Evolutionary conservation across 495 filamentous ascomycete genomes (phyloP).

Genomic region (Thozetella sp.): DNA sequence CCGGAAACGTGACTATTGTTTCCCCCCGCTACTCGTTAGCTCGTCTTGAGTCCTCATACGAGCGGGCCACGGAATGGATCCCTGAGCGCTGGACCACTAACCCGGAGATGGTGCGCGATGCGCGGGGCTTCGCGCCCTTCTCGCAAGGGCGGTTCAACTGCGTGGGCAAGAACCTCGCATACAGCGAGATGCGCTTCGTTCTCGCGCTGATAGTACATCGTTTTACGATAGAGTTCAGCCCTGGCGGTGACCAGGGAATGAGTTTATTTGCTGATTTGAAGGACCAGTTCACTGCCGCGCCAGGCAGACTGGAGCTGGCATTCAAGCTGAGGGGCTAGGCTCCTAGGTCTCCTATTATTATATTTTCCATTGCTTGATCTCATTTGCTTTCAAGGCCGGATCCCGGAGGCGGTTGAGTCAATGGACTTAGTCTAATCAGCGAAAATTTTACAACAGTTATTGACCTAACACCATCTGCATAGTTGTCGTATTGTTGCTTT

Average conservation of each 20-base stretch:
- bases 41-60: conserved; percentile 34
- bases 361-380: too few species aligned
- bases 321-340: conserved; percentile 9
- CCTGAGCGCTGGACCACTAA: conserved; percentile 54
- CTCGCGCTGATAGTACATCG: conserved; percentile 39
- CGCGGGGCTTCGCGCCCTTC: conserved; percentile 52
- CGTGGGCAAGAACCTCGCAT: conserved; percentile 52
- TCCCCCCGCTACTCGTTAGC: conserved; percentile 19
- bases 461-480: too few species aligned
- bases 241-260: conserved; percentile 33
- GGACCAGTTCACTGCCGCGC: conserved; percentile 44
- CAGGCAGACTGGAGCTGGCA: conserved; percentile 15
- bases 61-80: conserved; percentile 40
- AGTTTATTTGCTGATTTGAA: conserved; percentile 29
- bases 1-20: conserved; percentile 34
- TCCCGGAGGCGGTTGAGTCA: too few species aligned
- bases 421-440: too few species aligned
- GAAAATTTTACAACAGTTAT: too few species aligned
- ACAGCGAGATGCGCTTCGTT: conserved; percentile 49
- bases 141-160: conserved; percentile 45
- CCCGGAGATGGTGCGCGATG: conserved; percentile 42
- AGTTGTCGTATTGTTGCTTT: too few species aligned
- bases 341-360: too few species aligned
- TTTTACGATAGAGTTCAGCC: conserved; percentile 44
- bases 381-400: too few species aligned